Evolutionary conservation across 306 rosid genomes (phyloP), one percentile per base, ranked within the genome.

Genomic region (Mucuna pruriens): DNA sequence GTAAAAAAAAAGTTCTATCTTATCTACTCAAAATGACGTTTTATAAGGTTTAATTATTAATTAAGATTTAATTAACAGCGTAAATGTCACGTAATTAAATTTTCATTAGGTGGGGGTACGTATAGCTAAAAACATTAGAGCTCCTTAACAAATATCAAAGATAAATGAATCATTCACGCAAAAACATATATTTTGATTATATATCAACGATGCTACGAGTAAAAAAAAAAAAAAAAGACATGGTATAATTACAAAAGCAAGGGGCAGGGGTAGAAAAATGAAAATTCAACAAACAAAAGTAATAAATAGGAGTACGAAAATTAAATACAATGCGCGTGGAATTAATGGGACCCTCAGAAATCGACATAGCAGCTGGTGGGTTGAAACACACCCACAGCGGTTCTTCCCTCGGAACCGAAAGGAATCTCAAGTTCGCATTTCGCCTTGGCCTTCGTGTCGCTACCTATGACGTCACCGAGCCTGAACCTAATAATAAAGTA

Each of bases 351-450:
- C 70, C 34, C 5, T 60, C 61, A 61, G 19, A 67, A 75, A 25
- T 49, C 33, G 46, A 81, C 74, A 39, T 73, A 70, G 33, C 97
- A 93, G 46, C 62, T 6, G 6, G 90, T 85, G 6, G 84, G 67
- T 46, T 48, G 17, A 68, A 93, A 93, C 4, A 9, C 26, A 38
- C 16, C 31, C 5, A 20, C 52, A 1, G 79, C 16, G 2, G 8
- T 31, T 1, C 7, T 82, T 36, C 82, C 86, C 22, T 75, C 65
- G n/a, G 88, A 64, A 80, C 42, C 12, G 12, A 90, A 23, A 2
- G 97, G 91, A 80, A 93, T 80, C 80, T 84, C 75, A 71, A 93
- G 64, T 7, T 77, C 86, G 58, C 98, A 93, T 29, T 86, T 65
- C 1, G 81, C 80, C 51, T 33, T 89, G 17, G 87, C 87, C 70